Evolutionary conservation across 176 grass and related monocot genomes (phyloP).

Genomic region (Tillandsia fasciculata): DNA sequence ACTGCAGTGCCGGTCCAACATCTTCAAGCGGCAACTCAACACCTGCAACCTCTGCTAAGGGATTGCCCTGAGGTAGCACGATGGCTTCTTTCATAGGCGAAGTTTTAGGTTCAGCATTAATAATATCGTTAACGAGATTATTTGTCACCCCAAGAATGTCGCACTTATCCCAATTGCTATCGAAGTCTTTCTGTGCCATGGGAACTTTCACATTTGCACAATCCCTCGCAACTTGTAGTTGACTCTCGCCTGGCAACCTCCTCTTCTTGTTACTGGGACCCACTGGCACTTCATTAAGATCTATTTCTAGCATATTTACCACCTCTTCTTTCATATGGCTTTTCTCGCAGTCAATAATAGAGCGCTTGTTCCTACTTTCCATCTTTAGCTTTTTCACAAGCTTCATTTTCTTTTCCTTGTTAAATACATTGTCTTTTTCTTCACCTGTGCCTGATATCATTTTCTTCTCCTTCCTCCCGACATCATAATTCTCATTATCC

Average conservation of each 20-base stretch:
- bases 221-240: not conserved
- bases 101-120: not conserved
- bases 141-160: conserved; percentile 10
- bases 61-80: conserved; percentile 41
- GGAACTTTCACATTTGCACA: not conserved
- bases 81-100: conserved; percentile 8
- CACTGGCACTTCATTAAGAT: conserved; percentile 24
- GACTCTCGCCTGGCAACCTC: conserved; percentile 8
- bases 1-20: conserved; percentile 60
- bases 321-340: conserved; percentile 20
- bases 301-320: conserved; percentile 25
- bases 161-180: not conserved
- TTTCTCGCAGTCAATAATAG: not conserved
- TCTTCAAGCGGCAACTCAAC: conserved; percentile 35
- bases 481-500: conserved; percentile 21
- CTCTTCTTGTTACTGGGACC: conserved; percentile 22
- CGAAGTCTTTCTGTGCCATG: not conserved
- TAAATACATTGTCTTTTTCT: not conserved
- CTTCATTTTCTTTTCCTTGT: conserved; percentile 1
- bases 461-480: conserved; percentile 8
- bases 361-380: not conserved
- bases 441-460: no score
- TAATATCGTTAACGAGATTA: conserved; percentile 2
- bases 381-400: conserved; percentile 24
- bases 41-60: conserved; percentile 33